Evolutionary conservation across 192 early-diverging fungal species (phyloP), one percentile per base, ranked within the genome.

Genomic region (Dissophora ornata): DNA sequence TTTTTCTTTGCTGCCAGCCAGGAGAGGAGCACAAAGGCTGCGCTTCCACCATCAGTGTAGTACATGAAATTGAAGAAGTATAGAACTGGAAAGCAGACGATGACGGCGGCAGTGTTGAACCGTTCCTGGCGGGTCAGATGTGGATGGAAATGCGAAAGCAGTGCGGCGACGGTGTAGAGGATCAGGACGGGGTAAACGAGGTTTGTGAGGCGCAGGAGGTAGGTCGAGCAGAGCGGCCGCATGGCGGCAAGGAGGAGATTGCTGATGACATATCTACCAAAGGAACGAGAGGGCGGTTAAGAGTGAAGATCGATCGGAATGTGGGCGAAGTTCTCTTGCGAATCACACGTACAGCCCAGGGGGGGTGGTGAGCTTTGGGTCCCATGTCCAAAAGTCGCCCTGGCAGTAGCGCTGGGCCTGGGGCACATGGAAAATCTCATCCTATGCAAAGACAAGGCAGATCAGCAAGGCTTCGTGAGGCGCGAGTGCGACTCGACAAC

Each of bases 351-450:
- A 99, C 85, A 97, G 86, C 13, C 96, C 97, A 21, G 97, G 96
- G 38, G 96, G 97, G n/a, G 97, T 99, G 0, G 97, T 99, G 25
- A 99, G 74, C 70, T 96, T 99, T n/a, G 91, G 90, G 69, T 98
- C 91, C 91, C 93, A 98, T 25, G 67, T 79, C 41, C 40, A 55
- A 67, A 84, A 98, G 44, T 87, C 74, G 19, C 90, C 90, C 3
- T 52, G 21, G 63, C 94, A 95, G 83, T 97, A 98, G 21, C 66
- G 82, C 68, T 95, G 93, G 18, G 95, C 94, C 79, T 99, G 97
- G 19, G 90, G 89, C 19, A 97, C 69, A 73, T 99, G 97, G 81
- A 97, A 99, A 24, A 92, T 86, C 74, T 99, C 97, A 80, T 99
- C 97, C 97, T 94, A 80, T 28, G 2, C n/a, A n/a, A n/a, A 16